A percentile compares a stretch with the other conserved stretches of the same genome.
phyloP scores from a whole-genome alignment of 441 rosid genomes.

The Breynia disticha region DNA sequence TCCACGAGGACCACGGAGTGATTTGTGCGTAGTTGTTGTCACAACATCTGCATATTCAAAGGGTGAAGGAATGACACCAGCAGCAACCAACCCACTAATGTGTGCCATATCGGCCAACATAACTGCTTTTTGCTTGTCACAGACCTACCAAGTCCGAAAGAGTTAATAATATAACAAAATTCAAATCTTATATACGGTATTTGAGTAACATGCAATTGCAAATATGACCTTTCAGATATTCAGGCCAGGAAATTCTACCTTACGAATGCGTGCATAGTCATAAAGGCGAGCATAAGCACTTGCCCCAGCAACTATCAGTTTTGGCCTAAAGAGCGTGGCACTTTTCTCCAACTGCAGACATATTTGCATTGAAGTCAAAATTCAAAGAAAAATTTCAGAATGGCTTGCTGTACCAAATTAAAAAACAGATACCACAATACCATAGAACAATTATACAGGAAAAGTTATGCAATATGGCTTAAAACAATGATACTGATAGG shows the following conservation, averaged over 20 bases:
- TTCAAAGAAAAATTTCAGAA: background rate
- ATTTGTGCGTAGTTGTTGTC: conserved; percentile 95
- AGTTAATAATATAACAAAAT: background rate
- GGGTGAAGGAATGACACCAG: conserved; percentile 95
- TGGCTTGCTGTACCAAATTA: background rate
- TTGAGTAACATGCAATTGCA: conserved; percentile 1
- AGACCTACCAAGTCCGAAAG: conserved; percentile 45
- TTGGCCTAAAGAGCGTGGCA: conserved; percentile 83
- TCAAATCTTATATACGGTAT: background rate
- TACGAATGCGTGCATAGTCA: conserved; percentile 82
- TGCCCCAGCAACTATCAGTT: conserved; percentile 95
- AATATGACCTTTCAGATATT: background rate
- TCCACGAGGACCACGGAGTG: conserved; percentile 97
- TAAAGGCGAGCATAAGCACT: conserved; percentile 96
- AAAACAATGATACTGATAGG: no score
- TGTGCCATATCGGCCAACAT: conserved; percentile 97
- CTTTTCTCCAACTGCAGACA: conserved; percentile 72
- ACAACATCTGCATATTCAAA: conserved; percentile 96
- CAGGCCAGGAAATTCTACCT: conserved; percentile 37
- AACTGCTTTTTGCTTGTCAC: conserved; percentile 89
- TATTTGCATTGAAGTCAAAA: conserved; percentile 17
- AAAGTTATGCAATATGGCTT: no score
- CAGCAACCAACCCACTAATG: conserved; percentile 94
- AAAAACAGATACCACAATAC: background rate
- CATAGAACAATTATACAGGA: no score